Evolutionary conservation across 1,139 yeast genomes (phyloP).

Genomic region (Hyphopichia fennica): DNA sequence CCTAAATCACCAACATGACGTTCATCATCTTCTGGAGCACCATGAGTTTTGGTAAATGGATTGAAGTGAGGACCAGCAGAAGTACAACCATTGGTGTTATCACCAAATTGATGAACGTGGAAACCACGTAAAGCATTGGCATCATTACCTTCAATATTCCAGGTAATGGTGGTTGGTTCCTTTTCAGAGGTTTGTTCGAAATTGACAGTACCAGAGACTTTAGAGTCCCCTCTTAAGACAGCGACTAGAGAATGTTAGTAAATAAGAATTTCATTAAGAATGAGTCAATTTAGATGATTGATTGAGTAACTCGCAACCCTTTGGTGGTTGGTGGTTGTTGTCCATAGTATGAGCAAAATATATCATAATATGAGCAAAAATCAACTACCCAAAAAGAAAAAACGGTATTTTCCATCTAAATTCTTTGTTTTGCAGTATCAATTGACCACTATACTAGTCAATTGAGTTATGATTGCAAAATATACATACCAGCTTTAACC

Average conservation of each 20-base stretch:
- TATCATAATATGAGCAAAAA: neutral
- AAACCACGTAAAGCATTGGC: constrained; percentile 90
- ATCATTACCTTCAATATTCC: constrained; percentile 86
- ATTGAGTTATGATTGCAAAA: constrained; percentile 2
- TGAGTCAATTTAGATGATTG: neutral
- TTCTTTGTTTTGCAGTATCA: neutral
- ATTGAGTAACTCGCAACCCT: neutral
- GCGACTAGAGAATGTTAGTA: constrained; percentile 58
- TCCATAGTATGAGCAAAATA: constrained; percentile 6
- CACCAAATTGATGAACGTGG: constrained; percentile 98
- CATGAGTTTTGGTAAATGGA: constrained; percentile 89
- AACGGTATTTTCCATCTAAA: too few relatives aligned
- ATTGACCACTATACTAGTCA: neutral
- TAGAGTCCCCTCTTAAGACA: constrained; percentile 92
- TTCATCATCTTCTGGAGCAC: constrained; percentile 85
- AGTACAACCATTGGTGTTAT: constrained; percentile 97
- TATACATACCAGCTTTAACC: constrained; percentile 38
- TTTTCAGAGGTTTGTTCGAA: constrained; percentile 80
- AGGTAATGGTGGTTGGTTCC: constrained; percentile 81
- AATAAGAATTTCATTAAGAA: neutral
- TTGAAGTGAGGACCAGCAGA: constrained; percentile 99
- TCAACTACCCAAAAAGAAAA: neutral
- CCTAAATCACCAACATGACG: constrained; percentile 99
- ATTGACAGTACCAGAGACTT: constrained; percentile 79
- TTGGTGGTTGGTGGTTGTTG: too few relatives aligned